Percentiles rank a stretch among this genome's conserved stretches.
phyloP scores from a whole-genome alignment of 768 basidiomycete species.

The Gymnopilus junonius region DNA sequence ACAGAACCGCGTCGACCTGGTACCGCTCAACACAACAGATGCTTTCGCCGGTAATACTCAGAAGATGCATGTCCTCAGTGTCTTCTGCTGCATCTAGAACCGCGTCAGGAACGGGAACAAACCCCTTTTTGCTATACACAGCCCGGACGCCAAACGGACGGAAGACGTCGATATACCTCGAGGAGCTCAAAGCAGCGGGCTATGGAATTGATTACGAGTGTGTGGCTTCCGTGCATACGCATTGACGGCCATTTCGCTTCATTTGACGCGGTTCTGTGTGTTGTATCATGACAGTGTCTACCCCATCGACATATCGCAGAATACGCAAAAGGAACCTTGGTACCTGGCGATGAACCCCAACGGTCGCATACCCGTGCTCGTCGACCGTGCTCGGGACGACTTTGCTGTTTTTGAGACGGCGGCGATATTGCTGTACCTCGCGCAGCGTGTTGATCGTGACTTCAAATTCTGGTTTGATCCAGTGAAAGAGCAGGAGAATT shows the following conservation, averaged over 20 bases:
- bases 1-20: no score
- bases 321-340: slow-evolving; percentile 55
- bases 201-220: slow-evolving; percentile 45
- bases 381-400: slow-evolving; percentile 56
- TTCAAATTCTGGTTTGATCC: slow-evolving; percentile 64
- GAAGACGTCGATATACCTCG: slow-evolving; percentile 58
- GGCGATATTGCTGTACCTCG: slow-evolving; percentile 78
- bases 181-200: slow-evolving; percentile 54
- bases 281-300: slow-evolving; percentile 43
- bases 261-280: background rate
- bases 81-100: background rate
- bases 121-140: slow-evolving; percentile 43
- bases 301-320: slow-evolving; percentile 57
- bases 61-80: background rate
- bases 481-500: slow-evolving; percentile 49
- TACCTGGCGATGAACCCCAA: slow-evolving; percentile 72
- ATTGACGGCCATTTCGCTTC: background rate
- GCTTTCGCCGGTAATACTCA: background rate
- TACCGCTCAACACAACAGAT: no score
- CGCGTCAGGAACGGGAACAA: background rate
- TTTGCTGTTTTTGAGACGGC: slow-evolving; percentile 74
- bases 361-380: slow-evolving; percentile 66
- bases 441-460: slow-evolving; percentile 75
- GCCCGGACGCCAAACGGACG: slow-evolving; percentile 59
- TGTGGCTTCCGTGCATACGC: background rate